Base-by-base conservation (phyloP, 2,329 filamentous ascomycete genomes). In the Aspergillus melleus region DNA sequence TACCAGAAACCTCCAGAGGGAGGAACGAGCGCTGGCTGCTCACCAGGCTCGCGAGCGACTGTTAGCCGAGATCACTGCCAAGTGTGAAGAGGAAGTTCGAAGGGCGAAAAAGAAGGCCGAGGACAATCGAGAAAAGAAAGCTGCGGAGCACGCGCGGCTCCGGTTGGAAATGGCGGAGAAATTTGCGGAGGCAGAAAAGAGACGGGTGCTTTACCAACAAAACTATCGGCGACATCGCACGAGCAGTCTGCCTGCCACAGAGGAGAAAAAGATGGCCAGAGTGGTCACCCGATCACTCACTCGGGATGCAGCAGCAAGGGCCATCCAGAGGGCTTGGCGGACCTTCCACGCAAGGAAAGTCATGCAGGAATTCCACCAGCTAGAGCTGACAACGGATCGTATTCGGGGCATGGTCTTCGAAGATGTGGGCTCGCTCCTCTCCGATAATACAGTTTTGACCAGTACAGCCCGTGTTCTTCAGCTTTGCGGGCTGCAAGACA, bases 101-200 rank as follows among this genome's bases (percentile, higher is more conserved):
- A 80, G 86, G 44, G 86, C 86, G 49, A 89, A 88, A 79, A 85
- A 86, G 72, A 83, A 88, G 55, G 86, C 86, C 9, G 86, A 88
- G 73, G 86, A 88, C 63, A 86, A 85, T 67, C 85, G 85, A 68
- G 85, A 88, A 72, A 80, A 83, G 65, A 86, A 86, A 72, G 83
- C 86, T 42, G 85, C 85, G 12, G 86, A 88, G 66, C 81, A 88
- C 72, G 79, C 81, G 55, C 80, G 84, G 54, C 79, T 85, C 60
- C 80, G 84, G 47, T 69, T 84, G 60, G 86, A 88, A 68, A 86
- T 88, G 83, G 83, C 86, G 49, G 86, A 88, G 76, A 86, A 86
- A 66, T 81, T 86, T 62, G 86, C 86, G 10, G 86, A 88, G 62
- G 86, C 84, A 3, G 86, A 88, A 68, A 84, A 80, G 68, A 79